Percentiles rank a stretch among this genome's conserved stretches.
These are phyloP conservation scores for Xylariaceae sp. DNA, from an alignment of 2,329 filamentous ascomycete genomes.

Conservation along the genomic window DNA sequence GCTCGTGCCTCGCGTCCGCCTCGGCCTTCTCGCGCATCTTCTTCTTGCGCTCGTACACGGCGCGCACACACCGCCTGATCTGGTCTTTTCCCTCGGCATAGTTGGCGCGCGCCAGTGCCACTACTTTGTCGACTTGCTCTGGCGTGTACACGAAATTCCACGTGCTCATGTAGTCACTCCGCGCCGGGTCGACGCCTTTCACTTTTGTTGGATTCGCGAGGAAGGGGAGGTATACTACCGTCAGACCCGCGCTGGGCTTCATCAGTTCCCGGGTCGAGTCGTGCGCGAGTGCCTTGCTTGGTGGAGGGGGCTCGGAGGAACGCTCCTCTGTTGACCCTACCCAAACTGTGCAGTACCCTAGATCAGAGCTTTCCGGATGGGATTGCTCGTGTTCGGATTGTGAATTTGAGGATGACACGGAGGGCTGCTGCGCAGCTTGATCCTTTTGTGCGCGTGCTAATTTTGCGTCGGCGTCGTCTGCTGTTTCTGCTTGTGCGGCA, in stretches of 20 bases:
- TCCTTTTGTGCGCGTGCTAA: slow-evolving; percentile 52
- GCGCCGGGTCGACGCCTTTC: slow-evolving; percentile 73
- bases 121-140: slow-evolving; percentile 80
- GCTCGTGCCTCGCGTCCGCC: slow-evolving; percentile 34
- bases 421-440: slow-evolving; percentile 31
- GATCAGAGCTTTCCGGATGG: slow-evolving; percentile 48
- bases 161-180: slow-evolving; percentile 81
- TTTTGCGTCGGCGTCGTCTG: slow-evolving; percentile 57
- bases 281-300: slow-evolving; percentile 52
- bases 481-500: slow-evolving; percentile 56
- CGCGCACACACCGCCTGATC: slow-evolving; percentile 71
- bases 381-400: slow-evolving; percentile 36
- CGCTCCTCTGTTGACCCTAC: slow-evolving; percentile 78
- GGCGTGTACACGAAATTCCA: slow-evolving; percentile 98
- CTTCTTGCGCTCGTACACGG: slow-evolving; percentile 91
- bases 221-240: slow-evolving; percentile 86
- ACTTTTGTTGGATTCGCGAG: slow-evolving; percentile 70
- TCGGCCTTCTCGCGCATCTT: slow-evolving; percentile 54
- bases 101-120: slow-evolving; percentile 77
- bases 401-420: slow-evolving; percentile 13
- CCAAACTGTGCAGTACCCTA: slow-evolving; percentile 94
- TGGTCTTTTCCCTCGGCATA: slow-evolving; percentile 76
- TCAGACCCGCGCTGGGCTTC: slow-evolving; percentile 74
- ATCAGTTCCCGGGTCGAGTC: slow-evolving; percentile 61
- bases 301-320: slow-evolving; percentile 47